Percentiles rank a stretch among this genome's conserved stretches.
These are phyloP conservation scores for Aspergillus novoparasiticus DNA, from an alignment of 2,329 filamentous ascomycete genomes.

Conservation along the genomic window DNA sequence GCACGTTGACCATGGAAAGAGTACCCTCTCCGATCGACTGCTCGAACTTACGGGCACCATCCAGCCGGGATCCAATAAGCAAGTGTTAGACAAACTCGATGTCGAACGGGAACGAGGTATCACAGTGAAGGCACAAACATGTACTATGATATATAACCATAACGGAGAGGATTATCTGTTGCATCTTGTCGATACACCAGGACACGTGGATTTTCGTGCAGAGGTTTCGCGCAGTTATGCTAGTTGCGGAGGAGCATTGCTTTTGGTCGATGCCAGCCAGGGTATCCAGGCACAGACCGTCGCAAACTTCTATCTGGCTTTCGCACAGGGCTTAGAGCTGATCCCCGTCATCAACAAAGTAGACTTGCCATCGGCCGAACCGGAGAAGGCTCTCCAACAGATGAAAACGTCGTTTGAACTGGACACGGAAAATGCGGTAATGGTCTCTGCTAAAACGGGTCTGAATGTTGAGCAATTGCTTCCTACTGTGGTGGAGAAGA, in stretches of 20 bases:
- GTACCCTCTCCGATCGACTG: constrained; percentile 87
- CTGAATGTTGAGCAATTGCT: constrained; percentile 82
- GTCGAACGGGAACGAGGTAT: constrained; percentile 96
- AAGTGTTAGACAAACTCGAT: constrained; percentile 95
- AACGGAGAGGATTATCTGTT: constrained; percentile 85
- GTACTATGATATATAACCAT: constrained; percentile 93
- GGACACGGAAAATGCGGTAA: constrained; percentile 70
- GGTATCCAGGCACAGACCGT: constrained; percentile 97
- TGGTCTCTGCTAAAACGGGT: constrained; percentile 93
- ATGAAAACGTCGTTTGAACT: constrained; percentile 86
- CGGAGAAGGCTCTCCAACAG: constrained; percentile 82
- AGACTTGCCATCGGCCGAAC: constrained; percentile 85
- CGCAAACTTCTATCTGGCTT: constrained; percentile 97
- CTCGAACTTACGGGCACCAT: constrained; percentile 96
- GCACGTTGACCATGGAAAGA: constrained; percentile 98
- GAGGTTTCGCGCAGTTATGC: constrained; percentile 96
- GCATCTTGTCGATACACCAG: constrained; percentile 94
- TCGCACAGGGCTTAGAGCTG: constrained; percentile 82
- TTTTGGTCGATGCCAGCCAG: constrained; percentile 94
- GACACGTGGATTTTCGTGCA: constrained; percentile 95
- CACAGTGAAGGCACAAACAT: constrained; percentile 98
- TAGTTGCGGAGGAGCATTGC: constrained; percentile 86
- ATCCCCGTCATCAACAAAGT: constrained; percentile 97
- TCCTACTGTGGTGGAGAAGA: constrained; percentile 79
- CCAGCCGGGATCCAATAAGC: constrained; percentile 80